phyloP scores from a whole-genome alignment of 306 rosid genomes.

The Fragaria nilgerrensis region DNA sequence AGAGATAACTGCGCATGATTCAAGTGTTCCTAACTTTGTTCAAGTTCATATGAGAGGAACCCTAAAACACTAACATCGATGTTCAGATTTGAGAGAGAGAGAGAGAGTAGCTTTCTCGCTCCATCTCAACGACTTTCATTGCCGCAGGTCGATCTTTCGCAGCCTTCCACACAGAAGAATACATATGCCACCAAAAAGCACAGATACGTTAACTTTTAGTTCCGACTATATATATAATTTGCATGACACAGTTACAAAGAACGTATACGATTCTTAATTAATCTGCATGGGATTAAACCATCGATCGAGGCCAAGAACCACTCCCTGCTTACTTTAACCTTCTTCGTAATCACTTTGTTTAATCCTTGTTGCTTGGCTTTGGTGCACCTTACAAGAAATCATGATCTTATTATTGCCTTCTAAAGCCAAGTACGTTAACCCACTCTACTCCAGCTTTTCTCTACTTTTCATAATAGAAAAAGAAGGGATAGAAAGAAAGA shows the following conservation, averaged over 20 bases:
- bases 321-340: conserved; percentile 14
- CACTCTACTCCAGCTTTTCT: conserved; percentile 33
- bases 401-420: conserved; percentile 50
- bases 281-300: conserved; percentile 66
- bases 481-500: conserved; percentile 14
- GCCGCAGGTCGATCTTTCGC: not conserved
- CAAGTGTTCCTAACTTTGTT: not conserved
- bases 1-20: not conserved
- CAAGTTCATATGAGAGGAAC: not conserved
- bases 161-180: conserved; percentile 5
- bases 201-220: not conserved
- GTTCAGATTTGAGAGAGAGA: not conserved
- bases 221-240: conserved; percentile 9
- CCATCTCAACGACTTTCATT: not conserved
- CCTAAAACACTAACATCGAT: not conserved
- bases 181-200: not conserved
- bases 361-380: conserved; percentile 19
- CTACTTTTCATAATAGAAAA: conserved; percentile 44
- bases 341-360: not conserved
- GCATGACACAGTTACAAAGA: conserved; percentile 68
- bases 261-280: conserved; percentile 37
- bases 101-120: not conserved
- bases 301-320: not conserved
- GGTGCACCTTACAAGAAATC: conserved; percentile 81
- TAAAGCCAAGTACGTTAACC: conserved; percentile 18